These are phyloP conservation scores for Stereocaulon alpinum DNA, from an alignment of 495 filamentous ascomycete species.

Conservation along the genomic window DNA sequence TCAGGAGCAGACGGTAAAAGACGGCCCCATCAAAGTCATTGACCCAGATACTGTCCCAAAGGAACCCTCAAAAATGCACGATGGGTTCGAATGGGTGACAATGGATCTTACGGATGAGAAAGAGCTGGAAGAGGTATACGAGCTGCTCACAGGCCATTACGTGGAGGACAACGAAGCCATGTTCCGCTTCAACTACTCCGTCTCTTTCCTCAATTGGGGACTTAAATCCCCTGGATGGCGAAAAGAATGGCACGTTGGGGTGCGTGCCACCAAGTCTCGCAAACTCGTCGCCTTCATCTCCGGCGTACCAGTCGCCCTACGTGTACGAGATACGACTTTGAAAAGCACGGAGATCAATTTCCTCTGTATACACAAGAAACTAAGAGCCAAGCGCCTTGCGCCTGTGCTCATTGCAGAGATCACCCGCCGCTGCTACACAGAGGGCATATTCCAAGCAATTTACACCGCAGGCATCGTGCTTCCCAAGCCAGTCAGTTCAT, in stretches of 20 bases:
- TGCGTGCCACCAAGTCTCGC: slow-evolving; percentile 62
- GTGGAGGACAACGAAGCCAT: slow-evolving; percentile 94
- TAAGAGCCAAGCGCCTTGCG: slow-evolving; percentile 80
- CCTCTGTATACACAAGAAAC: slow-evolving; percentile 94
- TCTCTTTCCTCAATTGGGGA: slow-evolving; percentile 83
- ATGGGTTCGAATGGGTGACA: slow-evolving; percentile 87
- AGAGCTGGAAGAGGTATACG: slow-evolving; percentile 74
- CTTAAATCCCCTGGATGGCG: slow-evolving; percentile 91
- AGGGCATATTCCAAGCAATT: slow-evolving; percentile 82
- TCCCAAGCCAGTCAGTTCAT: slow-evolving; percentile 82
- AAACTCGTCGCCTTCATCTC: slow-evolving; percentile 93
- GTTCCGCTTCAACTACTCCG: slow-evolving; percentile 94
- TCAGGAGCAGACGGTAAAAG: slow-evolving; percentile 30
- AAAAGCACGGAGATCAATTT: slow-evolving; percentile 91
- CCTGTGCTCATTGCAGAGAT: slow-evolving; percentile 96
- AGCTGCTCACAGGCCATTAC: slow-evolving; percentile 82
- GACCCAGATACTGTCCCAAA: slow-evolving; percentile 65
- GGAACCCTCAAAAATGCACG: slow-evolving; percentile 52
- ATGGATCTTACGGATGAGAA: slow-evolving; percentile 66
- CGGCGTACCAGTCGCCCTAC: slow-evolving; percentile 72
- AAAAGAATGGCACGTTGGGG: slow-evolving; percentile 90
- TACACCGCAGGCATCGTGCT: slow-evolving; percentile 88
- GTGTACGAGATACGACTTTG: slow-evolving; percentile 64
- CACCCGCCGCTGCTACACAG: slow-evolving; percentile 75
- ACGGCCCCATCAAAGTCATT: slow-evolving; percentile 59